phyloP scores from a whole-genome alignment of 345 rosid genomes.

The Populus davidiana region DNA sequence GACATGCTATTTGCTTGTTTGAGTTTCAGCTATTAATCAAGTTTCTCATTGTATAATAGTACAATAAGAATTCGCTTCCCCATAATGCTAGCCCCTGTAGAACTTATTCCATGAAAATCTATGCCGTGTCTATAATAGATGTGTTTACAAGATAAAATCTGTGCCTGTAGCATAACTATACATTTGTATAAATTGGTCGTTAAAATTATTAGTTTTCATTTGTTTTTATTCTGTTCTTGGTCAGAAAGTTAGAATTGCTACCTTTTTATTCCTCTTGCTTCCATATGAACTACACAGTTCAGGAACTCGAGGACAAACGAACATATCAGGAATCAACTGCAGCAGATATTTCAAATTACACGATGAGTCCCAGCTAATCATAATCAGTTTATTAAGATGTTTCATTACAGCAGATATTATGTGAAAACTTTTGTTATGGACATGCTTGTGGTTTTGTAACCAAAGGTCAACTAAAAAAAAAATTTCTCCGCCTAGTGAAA shows the following conservation, averaged over 20 bases:
- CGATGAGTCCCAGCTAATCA: too few species aligned
- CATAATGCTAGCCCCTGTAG: not conserved
- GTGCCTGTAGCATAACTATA: not conserved
- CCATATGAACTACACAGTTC: not conserved
- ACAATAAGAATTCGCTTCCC: not conserved
- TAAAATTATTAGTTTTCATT: not conserved
- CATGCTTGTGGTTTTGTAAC: too few species aligned
- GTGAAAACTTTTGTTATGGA: too few species aligned
- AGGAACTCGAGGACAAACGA: not conserved
- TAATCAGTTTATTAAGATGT: too few species aligned
- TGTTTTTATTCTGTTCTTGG: not conserved
- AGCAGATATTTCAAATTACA: too few species aligned
- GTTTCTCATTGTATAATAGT: constrained; percentile 2
- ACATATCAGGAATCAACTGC: too few species aligned
- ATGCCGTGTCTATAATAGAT: not conserved
- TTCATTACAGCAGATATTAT: too few species aligned
- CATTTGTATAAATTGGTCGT: not conserved
- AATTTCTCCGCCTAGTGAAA: too few species aligned
- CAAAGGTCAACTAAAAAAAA: too few species aligned
- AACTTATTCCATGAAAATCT: not conserved
- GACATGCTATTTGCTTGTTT: not conserved
- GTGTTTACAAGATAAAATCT: not conserved
- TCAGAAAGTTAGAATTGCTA: not conserved
- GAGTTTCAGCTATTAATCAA: not conserved
- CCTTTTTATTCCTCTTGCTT: not conserved